A percentile compares a stretch with the other conserved stretches of the same genome.
Conservation (phyloP, 768 basidiomycete genomes). For the Favolaschia claudopus region DNA sequence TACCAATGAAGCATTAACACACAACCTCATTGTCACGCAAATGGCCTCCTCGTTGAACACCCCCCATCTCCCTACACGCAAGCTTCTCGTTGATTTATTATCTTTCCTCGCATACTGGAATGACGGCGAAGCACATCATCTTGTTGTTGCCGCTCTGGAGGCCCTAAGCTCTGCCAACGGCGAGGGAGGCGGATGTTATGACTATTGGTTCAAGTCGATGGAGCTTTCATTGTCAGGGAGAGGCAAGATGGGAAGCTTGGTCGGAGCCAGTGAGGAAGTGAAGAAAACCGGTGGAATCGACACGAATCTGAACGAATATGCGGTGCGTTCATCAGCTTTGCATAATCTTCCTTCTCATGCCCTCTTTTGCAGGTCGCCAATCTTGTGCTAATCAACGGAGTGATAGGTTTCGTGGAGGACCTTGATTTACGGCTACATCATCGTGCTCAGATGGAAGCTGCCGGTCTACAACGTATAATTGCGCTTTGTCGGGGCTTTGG, state of each 20-base stretch:
- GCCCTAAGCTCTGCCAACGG: constrained; percentile 74
- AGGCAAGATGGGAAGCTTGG: constrained; percentile 94
- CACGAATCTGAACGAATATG: constrained; percentile 81
- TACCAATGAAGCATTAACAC: constrained; percentile 75
- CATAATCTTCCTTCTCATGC: background rate
- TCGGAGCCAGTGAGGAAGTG: constrained; percentile 94
- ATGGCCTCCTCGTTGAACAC: constrained; percentile 86
- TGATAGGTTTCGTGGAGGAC: constrained; percentile 74
- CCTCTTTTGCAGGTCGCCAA: constrained; percentile 62
- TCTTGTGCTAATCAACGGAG: constrained; percentile 72
- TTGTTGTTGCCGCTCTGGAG: constrained; percentile 81
- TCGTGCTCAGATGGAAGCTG: constrained; percentile 88
- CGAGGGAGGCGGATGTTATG: constrained; percentile 69
- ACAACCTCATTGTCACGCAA: constrained; percentile 77
- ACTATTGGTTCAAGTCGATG: constrained; percentile 89
- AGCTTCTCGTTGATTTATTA: constrained; percentile 80
- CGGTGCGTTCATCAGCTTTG: constrained; percentile 57
- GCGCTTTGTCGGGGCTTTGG: constrained; percentile 72
- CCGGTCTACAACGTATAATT: constrained; percentile 80
- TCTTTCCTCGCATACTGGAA: constrained; percentile 75
- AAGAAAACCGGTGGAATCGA: constrained; percentile 71
- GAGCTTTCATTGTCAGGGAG: constrained; percentile 80
- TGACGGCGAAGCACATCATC: constrained; percentile 62
- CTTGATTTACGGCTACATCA: constrained; percentile 87
- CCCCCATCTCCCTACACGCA: constrained; percentile 79